Base-by-base conservation (phyloP, 179 eudicot genomes). In the Beta macrorhiza region DNA sequence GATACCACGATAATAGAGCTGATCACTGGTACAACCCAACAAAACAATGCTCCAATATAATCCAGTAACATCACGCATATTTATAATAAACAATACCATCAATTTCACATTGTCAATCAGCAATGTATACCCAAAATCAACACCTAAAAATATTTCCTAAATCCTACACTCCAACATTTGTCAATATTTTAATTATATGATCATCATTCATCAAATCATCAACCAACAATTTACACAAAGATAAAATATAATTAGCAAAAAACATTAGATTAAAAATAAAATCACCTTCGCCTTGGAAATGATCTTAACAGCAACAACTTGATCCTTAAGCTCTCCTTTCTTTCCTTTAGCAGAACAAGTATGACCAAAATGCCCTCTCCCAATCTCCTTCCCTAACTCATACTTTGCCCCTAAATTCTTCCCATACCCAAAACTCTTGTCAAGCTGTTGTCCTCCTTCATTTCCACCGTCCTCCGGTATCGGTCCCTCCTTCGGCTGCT, bases 321-420 rank as follows among this genome's bases (percentile, higher is more conserved):
- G 89, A 84, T 86, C 90, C 81, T 86, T 88, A 59, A 82, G 71
- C 25, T 88, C 89, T 29, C 90, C 87, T 51, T 80, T 86, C 78
- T 82, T 84, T 0, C 76, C 90, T 63, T 76, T 88, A 5, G 89
- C 90, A 7, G 78, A 84, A 56, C 90, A 86, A 29, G 90, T 88
- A 86, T 88, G 90, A 20, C 90, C 90, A 52, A 88, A 88, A 86
- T 88, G 90, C 56, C 90, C 90, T 73, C 87, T 81, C 69, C 90
- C 90, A 20, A 86, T 79, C 78, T 88, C 90, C 83, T 86, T 88
- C 78, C 85, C 90, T 2, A 88, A 44, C 69, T 88, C 90, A 76
- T 86, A 88, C 84, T 84, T 88, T 0, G 84, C 89, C 51, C 84
- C 89, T 22, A 88, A 88, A 79, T 86, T 88, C 87, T 79, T 86